Evolutionary conservation across 805 yeast genomes (phyloP), one percentile per base, ranked within the genome.

Genomic region (Naumovozyma baii): DNA sequence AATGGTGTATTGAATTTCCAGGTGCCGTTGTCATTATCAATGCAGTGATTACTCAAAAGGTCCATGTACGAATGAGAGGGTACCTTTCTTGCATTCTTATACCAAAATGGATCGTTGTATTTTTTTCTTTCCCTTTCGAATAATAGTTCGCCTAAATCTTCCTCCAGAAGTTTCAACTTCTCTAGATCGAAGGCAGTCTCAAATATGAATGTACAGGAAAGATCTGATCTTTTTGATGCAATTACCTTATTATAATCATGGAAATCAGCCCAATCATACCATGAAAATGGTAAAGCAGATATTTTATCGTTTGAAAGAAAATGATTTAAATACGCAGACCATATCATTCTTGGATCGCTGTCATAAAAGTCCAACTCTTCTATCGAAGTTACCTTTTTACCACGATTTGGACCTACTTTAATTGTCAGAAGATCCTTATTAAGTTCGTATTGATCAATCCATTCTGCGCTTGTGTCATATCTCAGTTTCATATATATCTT

Each of bases 181-280:
- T 45, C 43, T 3, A 32, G 15, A 16, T 51, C 48, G 33, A 55
- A 51, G 4, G 43, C 47, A 4, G 44, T 42, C 10, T 46, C 46
- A 18, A 47, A 49, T 2, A 54, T 33, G 18, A 55, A 47, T 0
- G 43, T 29, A 40, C 64, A 59, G 14, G 37, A 30, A 0, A 54
- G 18, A 3, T 33, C 19, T 16, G 22, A 38, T 12, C 46, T 39
- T 25, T 37, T 30, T 2, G 49, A 48, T 13, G 50, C 41, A 3
- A 65, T 43, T 18, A 67, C 51, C 31, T 65, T 61, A 47, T 72
- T 66, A 37, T 67, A 57, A 8, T 52, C 50, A 0, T 69, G 61
- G 48, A 73, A 56, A 47, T 73, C 74, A 0, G 65, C 66, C 77
- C 78, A 75, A 46, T 76, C 81, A 37, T 68, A 69, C 81, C 80